phyloP scores from a whole-genome alignment of 495 filamentous ascomycete genomes.

The Lindgomyces ingoldianus region DNA sequence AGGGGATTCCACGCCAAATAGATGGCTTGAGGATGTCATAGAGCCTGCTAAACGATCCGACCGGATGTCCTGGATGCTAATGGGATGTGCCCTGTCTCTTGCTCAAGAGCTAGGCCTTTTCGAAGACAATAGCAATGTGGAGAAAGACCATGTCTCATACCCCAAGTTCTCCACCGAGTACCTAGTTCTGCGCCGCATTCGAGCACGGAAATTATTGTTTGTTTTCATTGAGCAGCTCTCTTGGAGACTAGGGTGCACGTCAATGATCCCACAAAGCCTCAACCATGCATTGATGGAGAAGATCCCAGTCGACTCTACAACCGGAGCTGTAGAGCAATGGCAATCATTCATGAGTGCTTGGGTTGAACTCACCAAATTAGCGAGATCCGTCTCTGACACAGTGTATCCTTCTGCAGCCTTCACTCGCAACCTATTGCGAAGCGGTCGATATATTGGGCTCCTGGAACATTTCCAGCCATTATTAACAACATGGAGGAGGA shows the following conservation, averaged over 20 bases:
- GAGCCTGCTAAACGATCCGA: conserved; percentile 57
- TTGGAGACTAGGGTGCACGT: conserved; percentile 57
- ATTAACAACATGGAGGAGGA: conserved; percentile 53
- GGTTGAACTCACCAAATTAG: conserved; percentile 54
- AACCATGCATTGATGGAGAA: conserved; percentile 38
- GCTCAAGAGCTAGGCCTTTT: conserved; percentile 56
- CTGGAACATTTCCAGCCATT: conserved; percentile 56
- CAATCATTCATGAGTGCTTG: conserved; percentile 38
- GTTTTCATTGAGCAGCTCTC: conserved; percentile 58
- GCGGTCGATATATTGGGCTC: conserved; percentile 54
- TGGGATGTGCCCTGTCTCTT: conserved; percentile 55
- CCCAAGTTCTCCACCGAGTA: conserved; percentile 22
- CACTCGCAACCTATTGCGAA: conserved; percentile 55
- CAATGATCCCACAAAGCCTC: conserved; percentile 54
- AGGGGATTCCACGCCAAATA: conserved; percentile 27
- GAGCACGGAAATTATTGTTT: conserved; percentile 53
- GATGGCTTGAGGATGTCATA: conserved; percentile 45
- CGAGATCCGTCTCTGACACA: conserved; percentile 57
- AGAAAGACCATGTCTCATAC: conserved; percentile 30
- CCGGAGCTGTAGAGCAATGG: conserved; percentile 34
- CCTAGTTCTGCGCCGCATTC: conserved; percentile 31
- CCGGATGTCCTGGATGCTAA: conserved; percentile 60
- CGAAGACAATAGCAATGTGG: conserved; percentile 49
- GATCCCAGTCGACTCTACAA: conserved; percentile 24
- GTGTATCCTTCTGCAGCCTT: conserved; percentile 56